Conservation (phyloP, 805 yeast species). For the Zygosaccharomyces siamensis region DNA sequence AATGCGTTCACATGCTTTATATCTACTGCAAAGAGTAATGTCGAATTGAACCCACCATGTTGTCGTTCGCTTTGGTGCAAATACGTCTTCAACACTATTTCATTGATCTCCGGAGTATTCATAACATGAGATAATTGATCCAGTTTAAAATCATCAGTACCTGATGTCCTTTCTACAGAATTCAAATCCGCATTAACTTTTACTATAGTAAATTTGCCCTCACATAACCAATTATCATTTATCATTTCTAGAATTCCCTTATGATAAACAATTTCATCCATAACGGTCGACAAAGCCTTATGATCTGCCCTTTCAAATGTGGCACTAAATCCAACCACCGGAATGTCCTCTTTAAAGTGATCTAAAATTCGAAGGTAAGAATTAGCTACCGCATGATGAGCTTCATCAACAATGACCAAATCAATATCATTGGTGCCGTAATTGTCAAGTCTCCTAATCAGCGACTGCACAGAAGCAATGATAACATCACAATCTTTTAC, state of each 20-base stretch:
- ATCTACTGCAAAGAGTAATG: constrained; percentile 75
- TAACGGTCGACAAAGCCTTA: constrained; percentile 48
- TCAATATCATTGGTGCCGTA: constrained; percentile 55
- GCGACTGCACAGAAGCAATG: constrained; percentile 72
- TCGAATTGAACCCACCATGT: constrained; percentile 42
- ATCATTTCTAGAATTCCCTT: constrained; percentile 63
- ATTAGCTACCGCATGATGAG: constrained; percentile 81
- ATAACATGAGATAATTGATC: constrained; percentile 49
- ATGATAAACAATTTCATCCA: constrained; percentile 73
- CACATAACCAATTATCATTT: constrained; percentile 60
- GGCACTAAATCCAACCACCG: constrained; percentile 82
- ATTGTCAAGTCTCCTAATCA: constrained; percentile 44
- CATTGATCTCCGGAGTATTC: constrained; percentile 50
- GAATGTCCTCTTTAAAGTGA: constrained; percentile 45
- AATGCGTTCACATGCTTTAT: constrained; percentile 58
- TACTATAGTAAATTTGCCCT: constrained; percentile 60
- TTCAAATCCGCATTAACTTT: constrained; percentile 43
- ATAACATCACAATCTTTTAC: constrained; percentile 50
- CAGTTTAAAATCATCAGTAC: constrained; percentile 46
- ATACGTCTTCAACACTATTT: constrained; percentile 51
- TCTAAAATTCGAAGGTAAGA: constrained; percentile 56
- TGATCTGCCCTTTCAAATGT: constrained; percentile 78
- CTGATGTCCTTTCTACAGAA: constrained; percentile 29
- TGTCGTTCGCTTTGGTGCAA: constrained; percentile 40
- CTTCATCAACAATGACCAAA: constrained; percentile 80